Evolutionary conservation across 768 basidiomycete species (phyloP).

Genomic region (Russula compacta): DNA sequence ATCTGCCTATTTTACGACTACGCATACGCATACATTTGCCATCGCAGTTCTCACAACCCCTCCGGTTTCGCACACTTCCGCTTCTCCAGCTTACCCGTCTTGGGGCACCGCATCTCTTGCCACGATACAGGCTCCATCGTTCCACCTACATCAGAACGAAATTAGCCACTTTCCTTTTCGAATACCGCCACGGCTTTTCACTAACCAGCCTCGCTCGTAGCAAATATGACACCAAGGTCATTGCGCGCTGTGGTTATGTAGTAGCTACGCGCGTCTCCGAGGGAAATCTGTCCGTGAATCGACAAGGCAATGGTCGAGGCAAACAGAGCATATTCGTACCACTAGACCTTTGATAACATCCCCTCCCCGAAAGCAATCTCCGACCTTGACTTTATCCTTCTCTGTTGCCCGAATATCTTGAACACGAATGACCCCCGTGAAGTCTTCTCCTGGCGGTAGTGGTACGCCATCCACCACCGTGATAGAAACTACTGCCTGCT

Average conservation of each 20-base stretch:
- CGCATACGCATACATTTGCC: too few relatives aligned
- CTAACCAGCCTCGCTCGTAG: slow-evolving; percentile 76
- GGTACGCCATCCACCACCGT: slow-evolving; percentile 82
- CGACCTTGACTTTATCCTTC: slow-evolving; percentile 82
- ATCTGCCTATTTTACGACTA: too few relatives aligned
- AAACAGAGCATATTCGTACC: slow-evolving; percentile 39
- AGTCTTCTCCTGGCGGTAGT: slow-evolving; percentile 77
- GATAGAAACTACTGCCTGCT: slow-evolving; percentile 77
- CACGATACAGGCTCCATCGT: slow-evolving; percentile 83
- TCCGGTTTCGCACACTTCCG: slow-evolving; percentile 86
- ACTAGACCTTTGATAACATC: slow-evolving; percentile 84
- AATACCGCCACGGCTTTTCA: slow-evolving; percentile 5
- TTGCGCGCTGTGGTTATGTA: slow-evolving; percentile 87
- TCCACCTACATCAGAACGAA: slow-evolving; percentile 38
- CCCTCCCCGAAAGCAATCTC: slow-evolving; percentile 85
- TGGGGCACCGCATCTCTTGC: slow-evolving; percentile 86
- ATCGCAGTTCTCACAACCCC: slow-evolving; percentile 27
- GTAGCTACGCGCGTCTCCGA: slow-evolving; percentile 87
- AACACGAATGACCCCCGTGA: slow-evolving; percentile 75
- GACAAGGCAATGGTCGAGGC: not conserved
- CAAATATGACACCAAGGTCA: slow-evolving; percentile 86
- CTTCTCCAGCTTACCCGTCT: slow-evolving; percentile 69
- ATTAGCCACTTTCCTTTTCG: not conserved
- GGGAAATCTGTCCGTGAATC: slow-evolving; percentile 53
- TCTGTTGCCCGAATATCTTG: slow-evolving; percentile 89